phyloP scores from a whole-genome alignment of 495 filamentous ascomycete genomes.

The Tuber microsphaerosporum region DNA sequence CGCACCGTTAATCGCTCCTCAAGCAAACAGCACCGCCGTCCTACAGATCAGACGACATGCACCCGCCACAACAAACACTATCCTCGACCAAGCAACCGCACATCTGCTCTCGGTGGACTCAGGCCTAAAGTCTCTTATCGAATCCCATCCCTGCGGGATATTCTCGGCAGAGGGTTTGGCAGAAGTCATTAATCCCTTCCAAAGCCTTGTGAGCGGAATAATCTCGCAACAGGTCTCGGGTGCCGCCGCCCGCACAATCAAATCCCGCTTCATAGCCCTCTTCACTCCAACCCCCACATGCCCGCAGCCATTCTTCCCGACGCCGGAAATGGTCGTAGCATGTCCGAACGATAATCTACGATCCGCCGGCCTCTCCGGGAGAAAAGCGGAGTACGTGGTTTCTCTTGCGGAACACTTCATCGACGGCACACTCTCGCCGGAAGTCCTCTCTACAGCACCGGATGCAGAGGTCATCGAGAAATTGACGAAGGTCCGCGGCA shows the following conservation, averaged over 20 bases:
- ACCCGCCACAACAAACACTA: constrained; percentile 56
- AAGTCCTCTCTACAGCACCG: constrained; percentile 64
- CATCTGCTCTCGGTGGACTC: constrained; percentile 72
- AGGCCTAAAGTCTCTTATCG: constrained; percentile 64
- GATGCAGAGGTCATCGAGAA: constrained; percentile 80
- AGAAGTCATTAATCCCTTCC: constrained; percentile 82
- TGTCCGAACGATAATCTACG: constrained; percentile 59
- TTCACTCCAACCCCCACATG: constrained; percentile 49
- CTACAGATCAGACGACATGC: constrained; percentile 56
- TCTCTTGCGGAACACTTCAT: constrained; percentile 77
- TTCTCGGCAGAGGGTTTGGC: constrained; percentile 77
- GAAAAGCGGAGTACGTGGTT: constrained; percentile 90
- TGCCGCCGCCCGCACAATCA: constrained; percentile 80
- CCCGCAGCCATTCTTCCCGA: constrained; percentile 56
- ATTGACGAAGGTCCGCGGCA: constrained; percentile 74
- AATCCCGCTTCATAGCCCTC: constrained; percentile 72
- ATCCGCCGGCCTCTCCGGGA: constrained; percentile 76
- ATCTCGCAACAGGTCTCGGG: constrained; percentile 95
- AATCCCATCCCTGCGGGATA: constrained; percentile 62
- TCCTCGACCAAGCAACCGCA: constrained; percentile 69
- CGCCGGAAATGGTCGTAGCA: constrained; percentile 61
- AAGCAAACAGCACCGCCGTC: constrained; percentile 59
- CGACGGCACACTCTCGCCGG: constrained; percentile 62
- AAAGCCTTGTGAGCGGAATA: constrained; percentile 71
- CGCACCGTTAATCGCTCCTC: constrained; percentile 69